These are phyloP conservation scores for Tylopilus rubrobrunneus DNA, from an alignment of 768 basidiomycete genomes.

Conservation along the genomic window DNA sequence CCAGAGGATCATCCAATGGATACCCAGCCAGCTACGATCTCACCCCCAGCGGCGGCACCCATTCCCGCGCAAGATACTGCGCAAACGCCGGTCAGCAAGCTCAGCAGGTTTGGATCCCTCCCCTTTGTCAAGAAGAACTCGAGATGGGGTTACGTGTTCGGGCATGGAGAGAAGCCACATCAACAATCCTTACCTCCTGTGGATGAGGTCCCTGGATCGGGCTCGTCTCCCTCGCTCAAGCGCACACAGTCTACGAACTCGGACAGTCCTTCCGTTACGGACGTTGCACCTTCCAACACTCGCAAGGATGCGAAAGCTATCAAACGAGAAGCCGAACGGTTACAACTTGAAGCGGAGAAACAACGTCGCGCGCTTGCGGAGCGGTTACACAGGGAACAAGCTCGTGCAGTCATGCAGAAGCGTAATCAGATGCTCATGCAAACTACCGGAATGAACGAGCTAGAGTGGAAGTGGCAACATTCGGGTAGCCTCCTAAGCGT, in stretches of 20 bases:
- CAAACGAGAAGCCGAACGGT: slow-evolving; percentile 78
- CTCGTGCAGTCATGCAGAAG: slow-evolving; percentile 90
- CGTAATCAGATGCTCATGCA: slow-evolving; percentile 71
- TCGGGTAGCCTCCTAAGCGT: slow-evolving; percentile 42
- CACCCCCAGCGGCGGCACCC: slow-evolving; percentile 35
- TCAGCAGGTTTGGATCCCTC: slow-evolving; percentile 55
- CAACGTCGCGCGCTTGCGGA: slow-evolving; percentile 75
- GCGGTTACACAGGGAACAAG: slow-evolving; percentile 78
- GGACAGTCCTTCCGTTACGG: slow-evolving; percentile 61
- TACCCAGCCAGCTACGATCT: slow-evolving; percentile 47
- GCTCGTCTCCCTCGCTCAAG: slow-evolving; percentile 65
- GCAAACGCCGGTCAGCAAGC: slow-evolving; percentile 46
- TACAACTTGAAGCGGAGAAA: slow-evolving; percentile 78
- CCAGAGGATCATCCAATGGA: slow-evolving; percentile 47
- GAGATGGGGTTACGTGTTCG: slow-evolving; percentile 70
- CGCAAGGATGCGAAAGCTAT: slow-evolving; percentile 65
- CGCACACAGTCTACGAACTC: slow-evolving; percentile 76
- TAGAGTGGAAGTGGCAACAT: slow-evolving; percentile 56
- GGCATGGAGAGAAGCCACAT: slow-evolving; percentile 63
- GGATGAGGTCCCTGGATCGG: slow-evolving; percentile 60
- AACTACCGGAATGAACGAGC: slow-evolving; percentile 44
- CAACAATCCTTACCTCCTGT: slow-evolving; percentile 63
- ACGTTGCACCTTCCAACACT: slow-evolving; percentile 37
- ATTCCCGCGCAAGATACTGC: slow-evolving; percentile 35
- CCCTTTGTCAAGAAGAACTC: slow-evolving; percentile 67